Conservation (phyloP, 768 basidiomycete genomes). For the Russula foetens region DNA sequence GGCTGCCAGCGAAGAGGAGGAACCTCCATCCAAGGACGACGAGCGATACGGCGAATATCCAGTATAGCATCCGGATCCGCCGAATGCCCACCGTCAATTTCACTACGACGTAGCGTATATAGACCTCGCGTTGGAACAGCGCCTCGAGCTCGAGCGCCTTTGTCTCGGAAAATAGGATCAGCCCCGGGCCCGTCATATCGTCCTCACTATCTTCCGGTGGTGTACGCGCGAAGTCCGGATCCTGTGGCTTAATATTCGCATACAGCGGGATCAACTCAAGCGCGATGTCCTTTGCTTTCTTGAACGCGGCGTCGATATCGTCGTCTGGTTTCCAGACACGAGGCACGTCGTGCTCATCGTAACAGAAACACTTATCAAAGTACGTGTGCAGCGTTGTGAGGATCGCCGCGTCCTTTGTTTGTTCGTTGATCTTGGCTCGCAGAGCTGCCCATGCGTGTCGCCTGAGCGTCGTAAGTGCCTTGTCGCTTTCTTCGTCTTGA, state of each 20-base stretch:
- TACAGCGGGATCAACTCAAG: slow-evolving; percentile 84
- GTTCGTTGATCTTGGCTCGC: slow-evolving; percentile 83
- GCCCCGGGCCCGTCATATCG: slow-evolving; percentile 63
- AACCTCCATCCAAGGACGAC: slow-evolving; percentile 95
- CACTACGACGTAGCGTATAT: slow-evolving; percentile 95
- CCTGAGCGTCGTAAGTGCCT: slow-evolving; percentile 60
- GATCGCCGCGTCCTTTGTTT: slow-evolving; percentile 79
- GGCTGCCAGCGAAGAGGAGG: slow-evolving; percentile 89
- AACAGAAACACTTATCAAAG: slow-evolving; percentile 95
- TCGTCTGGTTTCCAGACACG: slow-evolving; percentile 98
- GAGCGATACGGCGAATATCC: slow-evolving; percentile 93
- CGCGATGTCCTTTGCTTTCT: slow-evolving; percentile 88
- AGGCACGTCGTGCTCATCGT: slow-evolving; percentile 88
- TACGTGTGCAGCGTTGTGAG: slow-evolving; percentile 75
- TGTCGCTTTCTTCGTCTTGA: slow-evolving; percentile 80
- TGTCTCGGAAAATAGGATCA: slow-evolving; percentile 77
- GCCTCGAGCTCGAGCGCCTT: slow-evolving; percentile 69
- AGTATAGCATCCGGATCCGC: slow-evolving; percentile 88
- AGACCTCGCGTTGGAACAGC: slow-evolving; percentile 89
- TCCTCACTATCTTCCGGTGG: slow-evolving; percentile 67
- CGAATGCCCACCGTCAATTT: slow-evolving; percentile 91
- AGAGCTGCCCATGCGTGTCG: slow-evolving; percentile 82
- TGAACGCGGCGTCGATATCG: slow-evolving; percentile 92
- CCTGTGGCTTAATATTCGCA: slow-evolving; percentile 66
- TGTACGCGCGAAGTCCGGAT: slow-evolving; percentile 53